Evolutionary conservation across 2,329 filamentous ascomycete species (phyloP).

Genomic region (Colletotrichum truncatum): DNA sequence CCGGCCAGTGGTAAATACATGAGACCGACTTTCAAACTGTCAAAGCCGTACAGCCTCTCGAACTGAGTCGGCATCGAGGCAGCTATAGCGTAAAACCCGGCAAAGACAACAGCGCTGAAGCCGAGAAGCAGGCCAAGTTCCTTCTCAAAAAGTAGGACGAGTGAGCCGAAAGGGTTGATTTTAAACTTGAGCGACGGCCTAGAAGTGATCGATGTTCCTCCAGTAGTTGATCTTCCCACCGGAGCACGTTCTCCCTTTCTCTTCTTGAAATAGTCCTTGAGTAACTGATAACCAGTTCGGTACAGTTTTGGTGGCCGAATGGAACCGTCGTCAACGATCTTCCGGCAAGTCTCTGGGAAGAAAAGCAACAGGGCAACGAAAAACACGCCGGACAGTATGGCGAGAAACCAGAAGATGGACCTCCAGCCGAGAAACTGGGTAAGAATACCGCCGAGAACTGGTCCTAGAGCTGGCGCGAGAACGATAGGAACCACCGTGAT

Average conservation of each 20-base stretch:
- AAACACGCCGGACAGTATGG: conserved; percentile 40
- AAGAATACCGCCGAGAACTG: conserved; percentile 50
- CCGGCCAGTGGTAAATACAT: conserved; percentile 61
- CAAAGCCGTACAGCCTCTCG: conserved; percentile 65
- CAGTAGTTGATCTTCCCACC: conserved; percentile 6
- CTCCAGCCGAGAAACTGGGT: conserved; percentile 48
- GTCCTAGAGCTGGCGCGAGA: conserved; percentile 52
- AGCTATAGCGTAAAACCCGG: conserved; percentile 58
- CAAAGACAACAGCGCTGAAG: conserved; percentile 55
- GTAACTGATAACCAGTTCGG: conserved; percentile 40
- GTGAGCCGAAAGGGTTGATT: conserved; percentile 50
- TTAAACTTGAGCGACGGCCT: conserved; percentile 44
- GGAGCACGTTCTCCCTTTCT: conserved; percentile 16
- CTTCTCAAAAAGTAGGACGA: conserved; percentile 51
- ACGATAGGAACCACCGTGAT: conserved; percentile 53
- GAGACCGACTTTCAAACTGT: conserved; percentile 63
- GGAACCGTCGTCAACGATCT: conserved; percentile 62
- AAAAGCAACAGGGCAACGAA: conserved; percentile 47
- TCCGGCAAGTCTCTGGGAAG: conserved; percentile 55
- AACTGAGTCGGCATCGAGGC: conserved; percentile 55
- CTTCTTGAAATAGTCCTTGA: conserved; percentile 30
- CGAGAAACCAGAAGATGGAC: conserved; percentile 53
- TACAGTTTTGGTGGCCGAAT: conserved; percentile 49
- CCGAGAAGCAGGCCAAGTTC: conserved; percentile 55
- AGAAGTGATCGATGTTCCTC: conserved; percentile 27